Evolutionary conservation across 1,139 yeast genomes (phyloP).

Genomic region (Candida tunisiensis): DNA sequence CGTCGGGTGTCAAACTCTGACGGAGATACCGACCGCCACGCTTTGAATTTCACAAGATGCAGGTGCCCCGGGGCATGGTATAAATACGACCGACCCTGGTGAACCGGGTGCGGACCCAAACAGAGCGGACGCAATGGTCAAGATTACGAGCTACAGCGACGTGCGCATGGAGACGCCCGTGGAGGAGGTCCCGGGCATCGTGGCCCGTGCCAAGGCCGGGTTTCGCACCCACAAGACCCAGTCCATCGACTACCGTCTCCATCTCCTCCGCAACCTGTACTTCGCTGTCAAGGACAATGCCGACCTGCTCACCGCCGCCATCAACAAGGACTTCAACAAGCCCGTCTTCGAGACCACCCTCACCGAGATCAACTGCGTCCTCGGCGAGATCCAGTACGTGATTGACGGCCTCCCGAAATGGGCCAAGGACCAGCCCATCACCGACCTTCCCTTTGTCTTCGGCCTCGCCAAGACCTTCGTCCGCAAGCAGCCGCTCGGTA

Average conservation of each 20-base stretch:
- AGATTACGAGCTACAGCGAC: conserved; percentile 1
- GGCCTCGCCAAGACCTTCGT: conserved; percentile 32
- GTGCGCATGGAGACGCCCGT: conserved; percentile 23
- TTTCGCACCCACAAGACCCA: conserved; percentile 35
- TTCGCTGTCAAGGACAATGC: conserved; percentile 46
- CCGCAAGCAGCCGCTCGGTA: conserved; percentile 60
- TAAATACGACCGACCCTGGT: too few relatives aligned
- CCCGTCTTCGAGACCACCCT: conserved; percentile 41
- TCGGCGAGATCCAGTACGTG: conserved; percentile 41
- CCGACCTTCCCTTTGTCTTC: conserved; percentile 29
- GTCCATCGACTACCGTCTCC: conserved; percentile 38
- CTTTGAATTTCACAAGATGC: too few relatives aligned
- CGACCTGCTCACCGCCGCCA: conserved; percentile 38
- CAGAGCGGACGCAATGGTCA: not conserved
- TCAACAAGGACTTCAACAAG: conserved; percentile 51
- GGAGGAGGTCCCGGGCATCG: conserved; percentile 32
- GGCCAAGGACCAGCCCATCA: conserved; percentile 36
- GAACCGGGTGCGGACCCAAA: too few relatives aligned
- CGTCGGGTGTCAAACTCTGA: too few relatives aligned
- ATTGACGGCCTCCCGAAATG: conserved; percentile 46
- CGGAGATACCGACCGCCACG: too few relatives aligned
- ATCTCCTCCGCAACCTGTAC: conserved; percentile 53
- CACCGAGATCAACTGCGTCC: conserved; percentile 35
- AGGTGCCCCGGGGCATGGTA: too few relatives aligned
- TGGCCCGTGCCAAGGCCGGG: conserved; percentile 24